Conservation (phyloP, 306 rosid species). For the Corylus americana region DNA sequence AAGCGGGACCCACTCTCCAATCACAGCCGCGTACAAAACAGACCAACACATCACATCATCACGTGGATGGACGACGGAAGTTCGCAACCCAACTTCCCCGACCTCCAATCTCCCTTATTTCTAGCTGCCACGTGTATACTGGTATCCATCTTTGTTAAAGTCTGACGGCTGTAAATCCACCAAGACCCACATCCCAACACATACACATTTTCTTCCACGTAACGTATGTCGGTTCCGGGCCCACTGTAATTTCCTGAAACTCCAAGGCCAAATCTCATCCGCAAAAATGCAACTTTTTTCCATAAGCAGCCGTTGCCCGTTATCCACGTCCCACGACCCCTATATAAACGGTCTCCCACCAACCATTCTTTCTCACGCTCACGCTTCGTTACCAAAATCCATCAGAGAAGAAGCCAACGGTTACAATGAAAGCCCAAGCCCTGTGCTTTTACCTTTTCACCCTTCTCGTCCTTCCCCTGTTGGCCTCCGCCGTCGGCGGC, state of each 20-base stretch:
- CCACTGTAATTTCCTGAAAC: neutral
- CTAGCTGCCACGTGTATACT: neutral
- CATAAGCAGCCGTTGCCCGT: neutral
- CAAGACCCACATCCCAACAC: neutral
- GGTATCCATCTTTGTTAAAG: neutral
- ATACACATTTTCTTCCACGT: neutral
- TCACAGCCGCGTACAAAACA: too few relatives aligned
- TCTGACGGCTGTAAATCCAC: neutral
- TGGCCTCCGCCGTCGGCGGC: neutral
- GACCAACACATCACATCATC: too few relatives aligned
- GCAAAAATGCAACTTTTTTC: too few relatives aligned
- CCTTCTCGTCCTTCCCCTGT: conserved; percentile 22
- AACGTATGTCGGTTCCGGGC: neutral
- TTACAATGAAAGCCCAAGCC: conserved; percentile 28
- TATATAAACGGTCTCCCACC: neutral
- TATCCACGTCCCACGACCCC: neutral
- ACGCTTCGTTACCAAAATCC: neutral
- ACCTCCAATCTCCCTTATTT: too few relatives aligned
- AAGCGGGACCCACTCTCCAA: too few relatives aligned
- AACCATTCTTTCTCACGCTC: neutral
- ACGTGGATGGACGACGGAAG: too few relatives aligned
- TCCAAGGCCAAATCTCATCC: neutral
- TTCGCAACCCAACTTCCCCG: too few relatives aligned
- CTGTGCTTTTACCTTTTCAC: conserved; percentile 8
- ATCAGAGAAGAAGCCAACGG: neutral